A percentile compares a stretch with the other conserved stretches of the same genome.
These are phyloP conservation scores for Phytophthora palmivora DNA, from an alignment of 352 stramenopile genomes.

Conservation along the genomic window DNA sequence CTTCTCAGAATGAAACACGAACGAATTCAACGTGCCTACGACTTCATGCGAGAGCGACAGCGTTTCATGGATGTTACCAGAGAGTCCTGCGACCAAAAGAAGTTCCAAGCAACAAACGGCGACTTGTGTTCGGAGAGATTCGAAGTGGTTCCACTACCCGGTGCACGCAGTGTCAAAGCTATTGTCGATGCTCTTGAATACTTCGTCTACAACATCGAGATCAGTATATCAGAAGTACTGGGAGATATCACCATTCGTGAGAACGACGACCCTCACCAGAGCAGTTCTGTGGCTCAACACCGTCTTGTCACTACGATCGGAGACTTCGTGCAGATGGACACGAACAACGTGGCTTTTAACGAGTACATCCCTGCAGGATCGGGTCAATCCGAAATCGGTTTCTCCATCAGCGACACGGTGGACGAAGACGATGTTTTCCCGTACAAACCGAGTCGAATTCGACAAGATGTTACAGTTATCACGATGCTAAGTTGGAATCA, in stretches of 20 bases:
- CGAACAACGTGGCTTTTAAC: constrained; percentile 47
- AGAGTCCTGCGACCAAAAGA: constrained; percentile 47
- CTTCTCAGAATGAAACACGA: constrained; percentile 36
- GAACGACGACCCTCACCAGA: constrained; percentile 43
- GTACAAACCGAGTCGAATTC: constrained; percentile 36
- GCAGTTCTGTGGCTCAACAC: constrained; percentile 41
- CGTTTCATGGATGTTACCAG: constrained; percentile 34
- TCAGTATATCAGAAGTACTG: constrained; percentile 50
- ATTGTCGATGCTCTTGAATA: constrained; percentile 49
- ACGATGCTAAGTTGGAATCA: background rate
- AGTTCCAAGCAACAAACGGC: constrained; percentile 40
- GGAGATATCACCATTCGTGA: constrained; percentile 57
- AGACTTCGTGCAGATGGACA: constrained; percentile 39
- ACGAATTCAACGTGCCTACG: constrained; percentile 31
- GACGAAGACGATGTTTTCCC: constrained; percentile 51
- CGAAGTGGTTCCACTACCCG: constrained; percentile 50
- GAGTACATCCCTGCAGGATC: constrained; percentile 29
- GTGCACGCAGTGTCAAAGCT: constrained; percentile 27
- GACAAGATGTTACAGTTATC: constrained; percentile 37
- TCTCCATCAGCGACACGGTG: constrained; percentile 44
- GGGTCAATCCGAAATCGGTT: constrained; percentile 26
- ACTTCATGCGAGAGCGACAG: constrained; percentile 34
- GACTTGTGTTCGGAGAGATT: constrained; percentile 48
- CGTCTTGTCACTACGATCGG: constrained; percentile 41
- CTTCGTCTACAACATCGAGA: constrained; percentile 58